A percentile compares a stretch with the other conserved stretches of the same genome.
Conservation (phyloP, 2,329 filamentous ascomycete species). For the Magnaporthiopsis poae region DNA sequence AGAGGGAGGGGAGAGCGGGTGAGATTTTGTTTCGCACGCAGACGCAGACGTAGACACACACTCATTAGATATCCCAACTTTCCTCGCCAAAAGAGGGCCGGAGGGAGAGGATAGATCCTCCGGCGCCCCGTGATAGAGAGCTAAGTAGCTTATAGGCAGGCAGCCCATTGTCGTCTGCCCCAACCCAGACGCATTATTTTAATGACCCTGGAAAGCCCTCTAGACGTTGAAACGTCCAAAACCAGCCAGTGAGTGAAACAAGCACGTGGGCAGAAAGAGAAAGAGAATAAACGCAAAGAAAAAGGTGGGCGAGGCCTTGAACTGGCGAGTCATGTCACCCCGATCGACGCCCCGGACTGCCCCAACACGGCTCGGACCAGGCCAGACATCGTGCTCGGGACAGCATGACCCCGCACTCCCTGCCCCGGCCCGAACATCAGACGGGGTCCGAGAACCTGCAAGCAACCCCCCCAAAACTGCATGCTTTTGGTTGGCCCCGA, state of each 20-base stretch:
- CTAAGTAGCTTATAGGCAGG: not conserved
- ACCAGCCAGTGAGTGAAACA: too few species aligned
- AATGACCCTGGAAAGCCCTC: not conserved
- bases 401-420: too few species aligned
- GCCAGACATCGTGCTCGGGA: not conserved
- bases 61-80: not conserved
- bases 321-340: not conserved
- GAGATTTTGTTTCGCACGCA: not conserved
- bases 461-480: too few species aligned
- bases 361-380: too few species aligned
- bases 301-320: too few species aligned
- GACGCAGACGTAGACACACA: too few species aligned
- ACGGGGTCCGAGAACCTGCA: too few species aligned
- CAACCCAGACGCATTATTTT: not conserved
- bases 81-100: not conserved
- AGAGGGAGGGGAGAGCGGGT: too few species aligned
- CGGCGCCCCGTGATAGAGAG: not conserved
- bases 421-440: too few species aligned
- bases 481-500: not conserved
- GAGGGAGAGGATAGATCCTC: not conserved
- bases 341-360: not conserved
- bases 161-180: not conserved
- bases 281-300: too few species aligned
- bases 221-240: too few species aligned
- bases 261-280: too few species aligned